Base-by-base conservation (phyloP, 176 grass and related monocot species). In the Alloteropsis semialata region DNA sequence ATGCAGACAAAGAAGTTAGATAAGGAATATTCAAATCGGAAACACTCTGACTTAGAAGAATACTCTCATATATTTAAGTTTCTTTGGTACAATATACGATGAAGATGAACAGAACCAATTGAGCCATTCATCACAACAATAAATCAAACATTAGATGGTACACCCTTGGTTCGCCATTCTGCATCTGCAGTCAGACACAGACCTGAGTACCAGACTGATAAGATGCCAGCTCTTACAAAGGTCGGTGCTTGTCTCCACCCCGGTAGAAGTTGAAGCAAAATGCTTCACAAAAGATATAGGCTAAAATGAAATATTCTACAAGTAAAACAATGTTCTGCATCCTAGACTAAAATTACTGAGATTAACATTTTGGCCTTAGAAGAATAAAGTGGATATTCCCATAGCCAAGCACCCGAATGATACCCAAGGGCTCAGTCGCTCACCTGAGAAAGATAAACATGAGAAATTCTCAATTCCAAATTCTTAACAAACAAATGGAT, bases 391-490 rank as follows among this genome's bases (percentile, higher is more conserved):
- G 41, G 87, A 92, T 72, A 92, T 58, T 21, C 87, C 91, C 87
- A 89, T 92, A 2, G 72, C 76, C 17, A 92, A 87, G 63, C 91
- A 90, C n/a, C 91, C 84, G 3, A 89, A 30, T 38, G 91, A 88
- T 73, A 92, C 84, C 91, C 91, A 92, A 3, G 91, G 87, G 81
- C 91, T 92, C 69, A 92, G 46, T 74, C 91, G 81, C 34, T 92
- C 91, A 83, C 87, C 91, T 92, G 76, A 67, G 48, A 13, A 75
- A 60, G 44, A 28, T 64, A 60, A 61, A 37, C 9, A 66, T 11
- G 4, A 50, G 5, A 71, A 64, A 83, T 15, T 39, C n/a, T 80
- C 43, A 76, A 53, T 48, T 67, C 8, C 9, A 27, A 46, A 68
- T 14, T 18, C 16, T 57, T 39, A 38, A 22, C 6, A 68, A 66